Base-by-base conservation (phyloP, 306 rosid genomes). In the Albizia julibrissin region DNA sequence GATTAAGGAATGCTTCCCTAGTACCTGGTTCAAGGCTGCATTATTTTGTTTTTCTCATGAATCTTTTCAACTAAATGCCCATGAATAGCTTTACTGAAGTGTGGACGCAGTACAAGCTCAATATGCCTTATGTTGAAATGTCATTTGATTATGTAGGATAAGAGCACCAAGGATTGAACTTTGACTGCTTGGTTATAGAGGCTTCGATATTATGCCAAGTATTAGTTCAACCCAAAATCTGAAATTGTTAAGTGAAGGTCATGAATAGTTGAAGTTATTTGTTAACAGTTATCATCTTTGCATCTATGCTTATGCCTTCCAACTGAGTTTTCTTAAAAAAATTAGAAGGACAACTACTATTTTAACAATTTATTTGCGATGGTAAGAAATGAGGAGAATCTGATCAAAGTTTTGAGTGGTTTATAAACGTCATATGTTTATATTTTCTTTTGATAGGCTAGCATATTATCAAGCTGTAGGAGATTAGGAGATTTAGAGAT, bases 71-170 rank as follows among this genome's bases (percentile, higher is more conserved):
- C 14, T 68, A 40, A 21, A 58, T 29, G 65, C 65, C 27, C 15
- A 10, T 58, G 31, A 22, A 58, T 58, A 68, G 72, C 15, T 19
- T 15, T 14, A 9, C 19, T 19, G 26, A 68, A 68, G 46, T 10
- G 40, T 37, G 27, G 49, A 68, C 11, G 16, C 3, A 34, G 72
- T 19, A 37, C n/a, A 37, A 33, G 27, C 26, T 40, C 24, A 21
- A 34, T 18, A 68, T 34, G 5, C 68, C 58, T 43, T 59, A 50
- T 85, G 43, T 66, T 46, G 65, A 66, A 47, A 9, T 37, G 78
- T 72, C 69, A 46, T 46, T 59, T 39, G 31, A 47, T 43, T 68
- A 72, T 46, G 44, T 39, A 74, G 56, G 46, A 79, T 78, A 16
- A 34, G 13, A 34, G 24, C 44, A 15, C 24, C 44, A 6, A 33